These are phyloP conservation scores for Naegleria fowleri DNA, from an alignment of 208 protist genomes.

Conservation along the genomic window DNA sequence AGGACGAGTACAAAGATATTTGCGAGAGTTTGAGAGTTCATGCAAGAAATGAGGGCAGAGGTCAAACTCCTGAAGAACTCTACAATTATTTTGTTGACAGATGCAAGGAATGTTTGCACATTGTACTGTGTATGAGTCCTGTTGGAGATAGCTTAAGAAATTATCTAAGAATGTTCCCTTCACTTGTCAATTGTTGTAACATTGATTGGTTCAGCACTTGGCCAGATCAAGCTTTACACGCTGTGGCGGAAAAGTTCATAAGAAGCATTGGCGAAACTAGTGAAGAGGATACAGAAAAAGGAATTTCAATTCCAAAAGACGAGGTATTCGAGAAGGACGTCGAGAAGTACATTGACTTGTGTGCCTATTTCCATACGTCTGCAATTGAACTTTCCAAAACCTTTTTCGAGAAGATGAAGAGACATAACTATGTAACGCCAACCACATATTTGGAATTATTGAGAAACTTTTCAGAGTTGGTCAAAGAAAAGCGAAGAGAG, in stretches of 20 bases:
- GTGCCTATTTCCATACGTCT: constrained; percentile 83
- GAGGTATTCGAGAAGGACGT: constrained; percentile 17
- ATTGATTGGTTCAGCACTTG: constrained; percentile 97
- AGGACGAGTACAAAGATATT: constrained; percentile 49
- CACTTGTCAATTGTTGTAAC: constrained; percentile 94
- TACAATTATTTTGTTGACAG: constrained; percentile 80
- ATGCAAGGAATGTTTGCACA: constrained; percentile 84
- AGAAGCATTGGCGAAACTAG: constrained; percentile 52
- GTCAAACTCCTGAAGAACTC: constrained; percentile 67
- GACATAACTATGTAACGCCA: constrained; percentile 86
- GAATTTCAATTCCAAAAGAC: background rate
- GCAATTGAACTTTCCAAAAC: constrained; percentile 73
- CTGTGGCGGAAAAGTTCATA: constrained; percentile 76
- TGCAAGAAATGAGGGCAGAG: constrained; percentile 15
- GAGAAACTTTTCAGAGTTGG: constrained; percentile 73
- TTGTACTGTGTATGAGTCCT: constrained; percentile 92
- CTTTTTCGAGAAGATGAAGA: constrained; percentile 75
- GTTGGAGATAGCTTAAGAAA: constrained; percentile 86
- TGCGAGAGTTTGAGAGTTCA: constrained; percentile 33
- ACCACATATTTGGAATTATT: constrained; percentile 92
- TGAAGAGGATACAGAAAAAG: background rate
- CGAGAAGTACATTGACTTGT: constrained; percentile 73
- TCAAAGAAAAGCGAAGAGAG: constrained; percentile 67
- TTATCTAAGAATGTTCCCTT: constrained; percentile 90
- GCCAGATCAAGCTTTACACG: constrained; percentile 85